These are phyloP conservation scores for Barnettozyma vustinii DNA, from an alignment of 805 yeast genomes.

Conservation along the genomic window DNA sequence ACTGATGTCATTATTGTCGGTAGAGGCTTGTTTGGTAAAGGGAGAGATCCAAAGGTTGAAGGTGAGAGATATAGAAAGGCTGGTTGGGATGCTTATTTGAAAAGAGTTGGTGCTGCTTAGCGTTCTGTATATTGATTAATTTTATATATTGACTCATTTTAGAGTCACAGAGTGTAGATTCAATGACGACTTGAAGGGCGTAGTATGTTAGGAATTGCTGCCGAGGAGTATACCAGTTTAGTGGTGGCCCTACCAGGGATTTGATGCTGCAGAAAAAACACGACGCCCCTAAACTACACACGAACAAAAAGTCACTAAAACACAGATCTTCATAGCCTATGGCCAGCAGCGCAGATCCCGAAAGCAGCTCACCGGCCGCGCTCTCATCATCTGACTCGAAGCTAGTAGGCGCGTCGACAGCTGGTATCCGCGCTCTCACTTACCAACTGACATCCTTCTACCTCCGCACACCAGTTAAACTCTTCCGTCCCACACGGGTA, in stretches of 20 bases:
- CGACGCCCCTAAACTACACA: not conserved
- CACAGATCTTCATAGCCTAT: not conserved
- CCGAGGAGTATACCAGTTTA: no score
- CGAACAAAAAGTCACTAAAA: not conserved
- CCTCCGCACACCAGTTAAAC: constrained; percentile 73
- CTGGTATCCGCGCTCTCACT: constrained; percentile 80
- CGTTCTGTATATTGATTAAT: no score
- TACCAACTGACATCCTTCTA: constrained; percentile 75
- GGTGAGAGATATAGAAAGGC: constrained; percentile 87
- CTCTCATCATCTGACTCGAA: constrained; percentile 37
- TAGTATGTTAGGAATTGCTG: no score
- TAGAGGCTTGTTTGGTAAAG: constrained; percentile 91
- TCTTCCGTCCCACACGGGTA: constrained; percentile 85
- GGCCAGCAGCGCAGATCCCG: not conserved
- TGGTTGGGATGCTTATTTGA: constrained; percentile 88
- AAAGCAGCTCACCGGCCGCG: constrained; percentile 10
- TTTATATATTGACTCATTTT: not conserved
- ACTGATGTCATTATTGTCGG: constrained; percentile 97
- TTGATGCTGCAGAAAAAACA: not conserved
- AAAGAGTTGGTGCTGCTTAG: constrained; percentile 24
- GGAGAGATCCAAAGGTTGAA: constrained; percentile 84
- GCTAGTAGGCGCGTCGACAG: constrained; percentile 74
- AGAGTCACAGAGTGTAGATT: not conserved
- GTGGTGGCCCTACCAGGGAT: not conserved
- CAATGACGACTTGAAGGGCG: no score